Evolutionary conservation across 306 rosid species (phyloP).

Genomic region (Chamaecrista fasciculata): DNA sequence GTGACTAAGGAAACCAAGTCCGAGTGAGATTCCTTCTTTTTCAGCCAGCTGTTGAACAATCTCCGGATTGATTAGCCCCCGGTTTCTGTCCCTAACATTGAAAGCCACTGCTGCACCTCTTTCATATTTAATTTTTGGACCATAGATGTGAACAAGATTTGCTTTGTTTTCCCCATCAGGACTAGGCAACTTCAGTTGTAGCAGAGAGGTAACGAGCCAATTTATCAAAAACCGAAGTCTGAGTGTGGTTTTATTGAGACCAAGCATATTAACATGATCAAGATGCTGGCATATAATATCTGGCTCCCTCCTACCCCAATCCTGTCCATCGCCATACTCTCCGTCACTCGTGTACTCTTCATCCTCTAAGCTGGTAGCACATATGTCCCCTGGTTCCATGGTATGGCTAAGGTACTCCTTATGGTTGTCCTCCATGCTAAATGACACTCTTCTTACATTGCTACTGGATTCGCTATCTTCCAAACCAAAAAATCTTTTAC

Average conservation of each 20-base stretch:
- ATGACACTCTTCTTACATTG: slow-evolving; percentile 79
- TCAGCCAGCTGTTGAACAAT: slow-evolving; percentile 92
- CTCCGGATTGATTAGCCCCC: slow-evolving; percentile 78
- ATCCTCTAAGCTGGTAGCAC: slow-evolving; percentile 64
- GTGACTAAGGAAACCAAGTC: slow-evolving; percentile 84
- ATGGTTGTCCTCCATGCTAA: slow-evolving; percentile 68
- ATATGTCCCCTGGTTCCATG: slow-evolving; percentile 59
- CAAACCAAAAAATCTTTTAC: slow-evolving; percentile 71
- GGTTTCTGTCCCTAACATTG: slow-evolving; percentile 67
- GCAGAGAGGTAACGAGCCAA: slow-evolving; percentile 89
- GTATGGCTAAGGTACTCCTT: slow-evolving; percentile 49
- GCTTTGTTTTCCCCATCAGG: slow-evolving; percentile 46
- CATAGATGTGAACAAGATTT: slow-evolving; percentile 77
- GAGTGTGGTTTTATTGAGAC: slow-evolving; percentile 85
- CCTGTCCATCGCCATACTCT: slow-evolving; percentile 65
- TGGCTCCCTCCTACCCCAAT: slow-evolving; percentile 62
- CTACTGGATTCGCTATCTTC: slow-evolving; percentile 64
- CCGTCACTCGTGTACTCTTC: slow-evolving; percentile 76
- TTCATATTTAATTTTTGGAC: slow-evolving; percentile 93
- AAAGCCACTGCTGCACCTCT: slow-evolving; percentile 97
- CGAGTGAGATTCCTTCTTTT: slow-evolving; percentile 82
- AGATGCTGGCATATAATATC: slow-evolving; percentile 72
- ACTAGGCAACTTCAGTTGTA: slow-evolving; percentile 67
- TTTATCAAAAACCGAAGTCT: slow-evolving; percentile 85
- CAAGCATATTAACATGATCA: slow-evolving; percentile 79